Conservation (phyloP, 352 stramenopile species). For the Phytophthora agathidicida region DNA sequence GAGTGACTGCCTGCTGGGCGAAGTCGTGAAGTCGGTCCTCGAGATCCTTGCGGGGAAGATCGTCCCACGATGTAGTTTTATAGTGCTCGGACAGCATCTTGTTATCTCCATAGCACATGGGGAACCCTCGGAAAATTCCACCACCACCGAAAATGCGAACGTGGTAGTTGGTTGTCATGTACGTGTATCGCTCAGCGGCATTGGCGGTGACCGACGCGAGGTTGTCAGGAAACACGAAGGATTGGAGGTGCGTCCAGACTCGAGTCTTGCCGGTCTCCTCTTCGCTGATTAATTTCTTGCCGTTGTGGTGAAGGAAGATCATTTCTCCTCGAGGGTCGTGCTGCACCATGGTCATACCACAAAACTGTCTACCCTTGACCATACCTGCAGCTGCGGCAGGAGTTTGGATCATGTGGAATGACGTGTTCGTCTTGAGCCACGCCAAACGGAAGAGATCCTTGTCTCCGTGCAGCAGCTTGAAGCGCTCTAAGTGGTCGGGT, state of each 20-base stretch:
- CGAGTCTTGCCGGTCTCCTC: constrained; percentile 15
- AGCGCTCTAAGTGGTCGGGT: constrained; percentile 33
- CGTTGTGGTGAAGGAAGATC: constrained; percentile 59
- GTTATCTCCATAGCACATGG: constrained; percentile 34
- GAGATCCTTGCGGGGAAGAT: constrained; percentile 22
- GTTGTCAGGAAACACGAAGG: constrained; percentile 26
- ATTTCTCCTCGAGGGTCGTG: constrained; percentile 39
- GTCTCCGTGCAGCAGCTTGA: constrained; percentile 54
- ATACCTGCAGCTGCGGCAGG: constrained; percentile 40
- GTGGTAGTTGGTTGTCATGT: constrained; percentile 25
- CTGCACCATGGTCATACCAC: constrained; percentile 61
- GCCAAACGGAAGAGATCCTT: constrained; percentile 63
- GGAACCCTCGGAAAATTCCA: constrained; percentile 11
- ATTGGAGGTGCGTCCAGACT: constrained; percentile 33
- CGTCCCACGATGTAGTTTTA: constrained; percentile 13
- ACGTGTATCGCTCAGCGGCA: constrained; percentile 20
- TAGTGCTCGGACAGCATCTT: constrained; percentile 33
- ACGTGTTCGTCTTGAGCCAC: constrained; percentile 50
- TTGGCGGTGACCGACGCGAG: constrained; percentile 3
- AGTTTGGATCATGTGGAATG: constrained; percentile 57
- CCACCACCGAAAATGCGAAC: constrained; percentile 24
- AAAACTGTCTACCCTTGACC: constrained; percentile 45
- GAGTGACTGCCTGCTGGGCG: constrained; percentile 8
- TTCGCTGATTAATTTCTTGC: constrained; percentile 38
- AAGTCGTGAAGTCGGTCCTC: constrained; percentile 24